Conservation (phyloP, 106 monocot genomes). For the Acanthochlamys bracteata region DNA sequence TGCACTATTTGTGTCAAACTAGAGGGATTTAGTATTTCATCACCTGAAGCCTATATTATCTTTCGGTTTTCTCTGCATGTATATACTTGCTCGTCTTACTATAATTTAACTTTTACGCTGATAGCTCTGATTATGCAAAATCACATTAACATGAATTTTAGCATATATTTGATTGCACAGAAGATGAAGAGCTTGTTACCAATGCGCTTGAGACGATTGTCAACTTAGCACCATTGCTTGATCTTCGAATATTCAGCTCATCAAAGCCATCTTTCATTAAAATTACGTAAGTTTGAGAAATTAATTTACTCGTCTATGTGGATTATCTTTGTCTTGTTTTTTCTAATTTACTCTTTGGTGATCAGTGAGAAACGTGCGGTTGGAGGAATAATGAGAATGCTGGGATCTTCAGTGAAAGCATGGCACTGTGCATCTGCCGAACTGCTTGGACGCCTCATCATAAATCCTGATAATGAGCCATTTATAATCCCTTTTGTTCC, state of each 20-base stretch:
- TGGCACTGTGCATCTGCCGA: slow-evolving; percentile 98
- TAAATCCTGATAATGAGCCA: slow-evolving; percentile 97
- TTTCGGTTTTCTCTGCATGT: no score
- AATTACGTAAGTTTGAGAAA: slow-evolving; percentile 63
- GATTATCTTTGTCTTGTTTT: not conserved
- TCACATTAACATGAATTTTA: no score
- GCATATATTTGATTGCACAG: slow-evolving; percentile 23
- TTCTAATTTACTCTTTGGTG: not conserved
- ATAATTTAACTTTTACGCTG: no score
- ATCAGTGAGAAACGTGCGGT: slow-evolving; percentile 88
- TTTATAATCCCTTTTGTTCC: slow-evolving; percentile 83
- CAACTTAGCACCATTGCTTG: slow-evolving; percentile 76
- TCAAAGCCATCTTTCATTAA: slow-evolving; percentile 86
- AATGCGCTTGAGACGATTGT: slow-evolving; percentile 96
- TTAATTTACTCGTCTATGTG: not conserved
- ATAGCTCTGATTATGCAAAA: no score
- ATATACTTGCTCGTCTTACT: no score
- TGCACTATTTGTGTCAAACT: no score
- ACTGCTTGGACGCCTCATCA: slow-evolving; percentile 81
- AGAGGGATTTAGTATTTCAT: no score
- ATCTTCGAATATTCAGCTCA: slow-evolving; percentile 95
- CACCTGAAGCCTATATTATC: no score
- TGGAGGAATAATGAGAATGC: slow-evolving; percentile 73
- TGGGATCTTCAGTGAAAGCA: slow-evolving; percentile 70
- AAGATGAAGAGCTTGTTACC: slow-evolving; percentile 95